phyloP scores from a whole-genome alignment of 2,329 filamentous ascomycete genomes.

The Penicillium sclerotigenum region DNA sequence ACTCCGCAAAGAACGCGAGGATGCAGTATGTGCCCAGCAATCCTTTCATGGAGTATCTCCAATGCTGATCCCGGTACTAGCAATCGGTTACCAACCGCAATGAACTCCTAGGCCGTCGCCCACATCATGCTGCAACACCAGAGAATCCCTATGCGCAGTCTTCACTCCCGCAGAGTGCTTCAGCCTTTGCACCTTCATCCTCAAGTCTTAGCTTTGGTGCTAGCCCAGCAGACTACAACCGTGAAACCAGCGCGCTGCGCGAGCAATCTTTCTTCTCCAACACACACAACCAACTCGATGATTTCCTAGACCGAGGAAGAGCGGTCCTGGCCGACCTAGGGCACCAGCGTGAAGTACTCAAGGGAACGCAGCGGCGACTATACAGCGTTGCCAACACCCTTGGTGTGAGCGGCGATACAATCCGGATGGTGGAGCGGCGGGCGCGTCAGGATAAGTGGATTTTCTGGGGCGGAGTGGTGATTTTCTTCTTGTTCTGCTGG shows the following conservation, averaged over 20 bases:
- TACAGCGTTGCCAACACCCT: conserved; percentile 93
- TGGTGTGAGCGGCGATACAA: conserved; percentile 91
- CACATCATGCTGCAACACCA: conserved; percentile 73
- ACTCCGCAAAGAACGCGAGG: conserved; percentile 74
- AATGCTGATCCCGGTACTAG: conserved; percentile 29
- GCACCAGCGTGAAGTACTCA: conserved; percentile 88
- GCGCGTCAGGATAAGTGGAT: conserved; percentile 98
- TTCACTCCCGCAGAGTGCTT: conserved; percentile 40
- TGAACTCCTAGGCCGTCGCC: conserved; percentile 81
- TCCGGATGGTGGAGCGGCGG: conserved; percentile 89
- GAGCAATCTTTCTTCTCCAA: conserved; percentile 84
- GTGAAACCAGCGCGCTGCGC: conserved; percentile 78
- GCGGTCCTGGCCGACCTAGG: conserved; percentile 85
- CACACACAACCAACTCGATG: conserved; percentile 82
- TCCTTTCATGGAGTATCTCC: background rate
- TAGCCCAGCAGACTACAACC: conserved; percentile 55
- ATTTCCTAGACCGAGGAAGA: conserved; percentile 87
- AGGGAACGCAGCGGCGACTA: conserved; percentile 84
- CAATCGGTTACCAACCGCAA: conserved; percentile 66
- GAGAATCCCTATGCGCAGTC: conserved; percentile 87
- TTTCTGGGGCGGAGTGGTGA: conserved; percentile 78
- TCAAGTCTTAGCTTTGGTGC: conserved; percentile 47
- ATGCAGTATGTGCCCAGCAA: conserved; percentile 51
- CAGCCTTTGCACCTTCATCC: conserved; percentile 41
- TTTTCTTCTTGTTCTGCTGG: conserved; percentile 92